Percentiles rank a stretch among this genome's conserved stretches.
These are phyloP conservation scores for Talaromyces sp. DNA, from an alignment of 2,329 filamentous ascomycete genomes.

Conservation along the genomic window DNA sequence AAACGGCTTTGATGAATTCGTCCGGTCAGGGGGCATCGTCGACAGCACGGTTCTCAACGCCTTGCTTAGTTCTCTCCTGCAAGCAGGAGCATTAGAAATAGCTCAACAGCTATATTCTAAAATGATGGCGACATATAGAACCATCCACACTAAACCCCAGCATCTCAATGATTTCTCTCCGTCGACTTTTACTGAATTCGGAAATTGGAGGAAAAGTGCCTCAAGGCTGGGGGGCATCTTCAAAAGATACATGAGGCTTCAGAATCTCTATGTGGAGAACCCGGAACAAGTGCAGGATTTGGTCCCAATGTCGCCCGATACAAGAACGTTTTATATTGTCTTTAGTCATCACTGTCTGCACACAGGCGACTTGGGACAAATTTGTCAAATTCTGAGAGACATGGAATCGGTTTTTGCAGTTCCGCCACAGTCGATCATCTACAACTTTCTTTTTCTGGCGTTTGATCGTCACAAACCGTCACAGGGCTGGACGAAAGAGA, in stretches of 20 bases:
- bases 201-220: constrained; percentile 28
- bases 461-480: constrained; percentile 64
- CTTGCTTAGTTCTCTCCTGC: constrained; percentile 72
- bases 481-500: constrained; percentile 65
- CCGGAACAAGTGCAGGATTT: constrained; percentile 58
- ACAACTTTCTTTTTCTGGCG: constrained; percentile 74
- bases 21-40: constrained; percentile 80
- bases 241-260: constrained; percentile 32
- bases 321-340: constrained; percentile 74
- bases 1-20: constrained; percentile 72
- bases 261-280: neutral
- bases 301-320: constrained; percentile 65
- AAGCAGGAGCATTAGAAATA: constrained; percentile 67
- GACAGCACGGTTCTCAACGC: constrained; percentile 84
- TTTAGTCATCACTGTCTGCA: constrained; percentile 67
- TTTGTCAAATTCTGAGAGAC: constrained; percentile 69
- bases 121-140: constrained; percentile 64
- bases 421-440: constrained; percentile 69
- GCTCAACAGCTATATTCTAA: constrained; percentile 76
- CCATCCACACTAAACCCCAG: constrained; percentile 1
- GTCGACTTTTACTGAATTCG: constrained; percentile 29
- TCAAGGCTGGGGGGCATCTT: constrained; percentile 47
- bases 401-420: constrained; percentile 66
- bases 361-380: constrained; percentile 65
- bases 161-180: constrained; percentile 15